Evolutionary conservation across 2,329 filamentous ascomycete species (phyloP).

Genomic region (Nemania diffusa): DNA sequence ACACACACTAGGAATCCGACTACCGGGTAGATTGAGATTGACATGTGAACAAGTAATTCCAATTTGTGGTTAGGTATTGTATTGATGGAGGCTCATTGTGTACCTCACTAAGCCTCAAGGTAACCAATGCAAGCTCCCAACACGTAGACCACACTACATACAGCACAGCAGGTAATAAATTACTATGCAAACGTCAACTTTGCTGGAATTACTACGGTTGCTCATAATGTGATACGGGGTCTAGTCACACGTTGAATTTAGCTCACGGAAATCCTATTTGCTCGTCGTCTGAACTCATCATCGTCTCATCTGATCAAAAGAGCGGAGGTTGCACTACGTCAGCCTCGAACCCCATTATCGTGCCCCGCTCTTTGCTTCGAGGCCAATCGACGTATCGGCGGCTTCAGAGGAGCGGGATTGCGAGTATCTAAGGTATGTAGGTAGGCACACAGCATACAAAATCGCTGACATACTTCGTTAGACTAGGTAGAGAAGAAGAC

Average conservation of each 20-base stretch:
- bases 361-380: slow-evolving; percentile 24
- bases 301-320: slow-evolving; percentile 21
- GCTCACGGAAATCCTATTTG: slow-evolving; percentile 2
- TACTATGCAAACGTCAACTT: too few species aligned
- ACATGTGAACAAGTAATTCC: too few species aligned
- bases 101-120: too few species aligned
- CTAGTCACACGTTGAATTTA: neutral
- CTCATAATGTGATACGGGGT: neutral
- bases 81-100: too few species aligned
- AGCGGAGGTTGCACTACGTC: slow-evolving; percentile 31
- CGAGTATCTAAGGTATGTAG: neutral
- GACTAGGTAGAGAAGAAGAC: neutral
- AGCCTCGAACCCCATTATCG: slow-evolving; percentile 27
- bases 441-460: neutral
- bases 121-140: too few species aligned
- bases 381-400: neutral
- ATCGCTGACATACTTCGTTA: neutral
- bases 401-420: neutral
- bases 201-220: too few species aligned
- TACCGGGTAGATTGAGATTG: too few species aligned
- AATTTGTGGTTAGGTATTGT: too few species aligned
- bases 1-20: too few species aligned
- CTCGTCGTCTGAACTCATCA: slow-evolving; percentile 27
- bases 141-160: too few species aligned
- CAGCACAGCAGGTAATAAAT: too few species aligned